phyloP scores from a whole-genome alignment of 2,329 filamentous ascomycete species.

The Fusarium compactum region DNA sequence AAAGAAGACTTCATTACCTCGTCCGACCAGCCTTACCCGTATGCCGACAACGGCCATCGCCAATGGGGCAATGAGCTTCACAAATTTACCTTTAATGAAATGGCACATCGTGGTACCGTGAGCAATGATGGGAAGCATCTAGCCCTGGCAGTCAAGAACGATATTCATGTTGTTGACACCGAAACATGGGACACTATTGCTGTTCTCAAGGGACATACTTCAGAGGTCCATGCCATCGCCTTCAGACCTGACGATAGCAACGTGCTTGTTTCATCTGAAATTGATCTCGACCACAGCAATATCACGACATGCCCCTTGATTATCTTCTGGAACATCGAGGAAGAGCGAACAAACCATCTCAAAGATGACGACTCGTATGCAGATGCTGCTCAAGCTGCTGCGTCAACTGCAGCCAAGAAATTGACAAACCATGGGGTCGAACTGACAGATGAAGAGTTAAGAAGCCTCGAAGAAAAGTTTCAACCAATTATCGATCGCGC shows the following conservation, averaged over 20 bases:
- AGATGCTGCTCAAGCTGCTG: not conserved
- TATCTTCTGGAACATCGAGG: slow-evolving; percentile 23
- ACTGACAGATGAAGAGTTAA: not conserved
- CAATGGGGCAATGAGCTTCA: slow-evolving; percentile 23
- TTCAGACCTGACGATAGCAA: slow-evolving; percentile 11
- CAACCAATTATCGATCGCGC: not conserved
- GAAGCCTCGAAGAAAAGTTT: not conserved
- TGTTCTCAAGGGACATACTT: slow-evolving; percentile 24
- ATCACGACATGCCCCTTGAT: not conserved
- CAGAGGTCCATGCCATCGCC: not conserved
- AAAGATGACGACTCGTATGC: not conserved
- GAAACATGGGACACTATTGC: not conserved
- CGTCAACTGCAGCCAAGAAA: not conserved
- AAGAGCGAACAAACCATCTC: not conserved
- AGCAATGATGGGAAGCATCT: slow-evolving; percentile 4
- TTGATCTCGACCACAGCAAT: not conserved
- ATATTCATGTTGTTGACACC: slow-evolving; percentile 23
- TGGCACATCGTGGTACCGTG: slow-evolving; percentile 3
- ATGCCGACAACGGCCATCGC: slow-evolving; percentile 4
- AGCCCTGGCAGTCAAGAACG: slow-evolving; percentile 3
- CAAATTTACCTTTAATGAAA: not conserved
- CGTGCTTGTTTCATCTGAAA: slow-evolving; percentile 7
- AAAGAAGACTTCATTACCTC: slow-evolving; percentile 20
- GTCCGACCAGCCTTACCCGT: slow-evolving; percentile 3
- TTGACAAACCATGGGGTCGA: not conserved